phyloP scores from a whole-genome alignment of 2,329 filamentous ascomycete species.

The Diaporthe sp. region DNA sequence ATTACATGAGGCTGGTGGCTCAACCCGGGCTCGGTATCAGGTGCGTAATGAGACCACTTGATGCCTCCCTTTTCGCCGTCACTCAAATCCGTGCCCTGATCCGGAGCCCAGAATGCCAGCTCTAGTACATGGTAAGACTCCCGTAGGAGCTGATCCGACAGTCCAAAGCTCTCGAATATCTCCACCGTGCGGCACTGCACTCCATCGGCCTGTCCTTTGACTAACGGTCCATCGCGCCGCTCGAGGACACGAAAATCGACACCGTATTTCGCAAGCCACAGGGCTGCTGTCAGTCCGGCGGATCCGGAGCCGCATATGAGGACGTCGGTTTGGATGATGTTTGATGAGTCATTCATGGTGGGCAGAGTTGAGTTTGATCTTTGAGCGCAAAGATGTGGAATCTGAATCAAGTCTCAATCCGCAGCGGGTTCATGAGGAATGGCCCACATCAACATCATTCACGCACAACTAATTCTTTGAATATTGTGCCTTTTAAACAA shows the following conservation, averaged over 20 bases:
- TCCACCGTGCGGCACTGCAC: slow-evolving; percentile 73
- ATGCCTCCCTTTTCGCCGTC: slow-evolving; percentile 50
- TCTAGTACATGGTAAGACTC: slow-evolving; percentile 71
- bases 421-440: not conserved
- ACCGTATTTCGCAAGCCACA: slow-evolving; percentile 71
- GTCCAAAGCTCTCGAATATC: slow-evolving; percentile 70
- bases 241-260: slow-evolving; percentile 71
- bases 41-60: slow-evolving; percentile 58
- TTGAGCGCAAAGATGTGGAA: not conserved
- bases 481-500: not conserved
- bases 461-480: not conserved
- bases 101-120: slow-evolving; percentile 66
- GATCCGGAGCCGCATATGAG: slow-evolving; percentile 73
- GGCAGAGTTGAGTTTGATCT: not conserved
- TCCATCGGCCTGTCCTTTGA: slow-evolving; percentile 73
- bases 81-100: slow-evolving; percentile 31
- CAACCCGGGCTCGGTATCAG: slow-evolving; percentile 66
- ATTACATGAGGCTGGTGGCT: slow-evolving; percentile 69
- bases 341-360: slow-evolving; percentile 1
- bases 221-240: slow-evolving; percentile 64
- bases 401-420: not conserved
- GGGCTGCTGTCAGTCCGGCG: slow-evolving; percentile 71
- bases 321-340: slow-evolving; percentile 56
- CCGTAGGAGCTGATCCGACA: slow-evolving; percentile 65
- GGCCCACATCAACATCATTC: too few relatives aligned